Base-by-base conservation (phyloP, 305 asterid species). In the Fraxinus albicans region DNA sequence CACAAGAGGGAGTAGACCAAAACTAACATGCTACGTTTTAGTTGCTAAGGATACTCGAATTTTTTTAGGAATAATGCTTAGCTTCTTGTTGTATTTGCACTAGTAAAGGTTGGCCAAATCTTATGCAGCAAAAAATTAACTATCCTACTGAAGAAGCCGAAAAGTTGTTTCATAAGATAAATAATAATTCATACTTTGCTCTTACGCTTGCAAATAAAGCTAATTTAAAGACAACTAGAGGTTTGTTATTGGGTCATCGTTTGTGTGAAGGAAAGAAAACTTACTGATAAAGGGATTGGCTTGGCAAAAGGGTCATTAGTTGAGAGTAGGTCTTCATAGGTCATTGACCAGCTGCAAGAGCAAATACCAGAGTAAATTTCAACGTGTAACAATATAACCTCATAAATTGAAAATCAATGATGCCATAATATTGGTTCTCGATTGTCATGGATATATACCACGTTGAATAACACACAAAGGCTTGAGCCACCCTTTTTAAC, bases 241-340 rank as follows among this genome's bases (percentile, higher is more conserved):
- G 1, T 47, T 47, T 13, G 7, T 13, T 13, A 47, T 47, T 3
- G 19, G 19, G 58, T 13, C 58, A 47, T 15, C 0, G 13, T 44
- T 44, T n/a, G 6, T 15, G 58, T 47, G 58, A 47, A 47, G 58
- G 19, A 4, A n/a, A 27, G 77, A 79, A 80, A 75, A 84, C 97
- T 92, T 89, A 94, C 98, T 0, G 96, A 17, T 89, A 95, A 88
- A 38, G 98, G 95, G 65, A 95, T 92, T 31, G 86, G 91, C 82
- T 93, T 92, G 0, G 92, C 44, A 87, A 95, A 95, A 73, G 92
- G 95, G 36, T 95, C 97, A 15, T 88, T 86, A 35, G 91, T 93
- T 21, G 95, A 94, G 84, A 94, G 98, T 87, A 95, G 87, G 67
- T 94, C 99, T 69, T 95, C 98, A 2, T 94, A 95, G 34, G 97